Conservation (phyloP, 2,329 filamentous ascomycete species). For the Penicillium sp. region DNA sequence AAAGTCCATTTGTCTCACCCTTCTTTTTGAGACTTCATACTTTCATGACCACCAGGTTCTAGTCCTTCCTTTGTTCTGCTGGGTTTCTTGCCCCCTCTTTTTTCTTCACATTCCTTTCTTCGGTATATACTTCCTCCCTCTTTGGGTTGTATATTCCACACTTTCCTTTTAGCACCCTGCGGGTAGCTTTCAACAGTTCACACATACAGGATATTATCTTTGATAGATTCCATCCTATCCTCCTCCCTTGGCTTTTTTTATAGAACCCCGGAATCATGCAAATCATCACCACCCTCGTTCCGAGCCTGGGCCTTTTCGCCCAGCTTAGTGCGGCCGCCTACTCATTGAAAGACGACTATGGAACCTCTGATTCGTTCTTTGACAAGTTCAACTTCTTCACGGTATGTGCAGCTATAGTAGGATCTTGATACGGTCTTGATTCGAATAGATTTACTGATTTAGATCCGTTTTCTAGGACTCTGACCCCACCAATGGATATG, state of each 20-base stretch:
- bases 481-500: constrained; percentile 77
- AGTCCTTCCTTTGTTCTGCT: constrained; percentile 22
- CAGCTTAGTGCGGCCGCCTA: constrained; percentile 42
- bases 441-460: constrained; percentile 3
- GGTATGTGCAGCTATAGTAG: constrained; percentile 31
- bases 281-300: constrained; percentile 30
- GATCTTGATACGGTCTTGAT: neutral
- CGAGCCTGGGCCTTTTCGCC: constrained; percentile 34
- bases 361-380: constrained; percentile 51
- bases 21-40: constrained; percentile 11
- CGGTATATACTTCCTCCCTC: constrained; percentile 7
- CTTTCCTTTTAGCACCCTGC: constrained; percentile 8
- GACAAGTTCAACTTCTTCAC: constrained; percentile 58
- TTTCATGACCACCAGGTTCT: constrained; percentile 9
- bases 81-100: constrained; percentile 14
- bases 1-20: neutral
- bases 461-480: constrained; percentile 29
- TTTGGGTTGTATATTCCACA: constrained; percentile 15
- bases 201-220: constrained; percentile 15
- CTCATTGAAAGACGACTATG: constrained; percentile 54
- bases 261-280: constrained; percentile 30
- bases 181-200: constrained; percentile 3
- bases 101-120: constrained; percentile 18
- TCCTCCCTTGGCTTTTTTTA: constrained; percentile 8
- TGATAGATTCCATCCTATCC: constrained; percentile 17